phyloP scores from a whole-genome alignment of 306 rosid species.

The Inga oerstediana region DNA sequence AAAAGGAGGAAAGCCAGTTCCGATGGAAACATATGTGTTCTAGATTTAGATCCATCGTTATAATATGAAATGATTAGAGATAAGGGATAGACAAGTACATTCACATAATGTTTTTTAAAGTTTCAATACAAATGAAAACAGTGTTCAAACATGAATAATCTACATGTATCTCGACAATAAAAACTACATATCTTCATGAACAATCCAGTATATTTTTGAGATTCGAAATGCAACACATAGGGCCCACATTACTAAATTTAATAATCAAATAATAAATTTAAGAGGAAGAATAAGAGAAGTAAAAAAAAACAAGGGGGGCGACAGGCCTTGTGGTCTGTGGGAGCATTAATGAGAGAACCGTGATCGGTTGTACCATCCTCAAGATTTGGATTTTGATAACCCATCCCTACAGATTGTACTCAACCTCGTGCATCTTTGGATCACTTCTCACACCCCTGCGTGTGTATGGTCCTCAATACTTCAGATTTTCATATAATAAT shows the following conservation, averaged over 20 bases:
- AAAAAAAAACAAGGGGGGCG: background rate
- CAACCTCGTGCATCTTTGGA: constrained; percentile 32
- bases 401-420: constrained; percentile 50
- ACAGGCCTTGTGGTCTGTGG: constrained; percentile 49
- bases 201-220: background rate
- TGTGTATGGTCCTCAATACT: constrained; percentile 31
- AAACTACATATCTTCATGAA: background rate
- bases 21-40: no score
- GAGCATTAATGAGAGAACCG: constrained; percentile 36
- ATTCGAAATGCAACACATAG: background rate
- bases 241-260: background rate
- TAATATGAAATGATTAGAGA: background rate
- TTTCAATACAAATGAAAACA: background rate
- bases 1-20: no score
- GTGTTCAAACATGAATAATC: background rate
- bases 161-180: background rate
- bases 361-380: constrained; percentile 41
- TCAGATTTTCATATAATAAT: background rate
- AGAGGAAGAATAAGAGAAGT: background rate
- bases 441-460: constrained; percentile 23
- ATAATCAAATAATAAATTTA: background rate
- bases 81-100: background rate
- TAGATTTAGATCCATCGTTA: no score
- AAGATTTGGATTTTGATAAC: constrained; percentile 29
- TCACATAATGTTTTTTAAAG: background rate